Evolutionary conservation across 2,329 filamentous ascomycete species (phyloP), one percentile per base, ranked within the genome.

Genomic region (Fusarium piperis): DNA sequence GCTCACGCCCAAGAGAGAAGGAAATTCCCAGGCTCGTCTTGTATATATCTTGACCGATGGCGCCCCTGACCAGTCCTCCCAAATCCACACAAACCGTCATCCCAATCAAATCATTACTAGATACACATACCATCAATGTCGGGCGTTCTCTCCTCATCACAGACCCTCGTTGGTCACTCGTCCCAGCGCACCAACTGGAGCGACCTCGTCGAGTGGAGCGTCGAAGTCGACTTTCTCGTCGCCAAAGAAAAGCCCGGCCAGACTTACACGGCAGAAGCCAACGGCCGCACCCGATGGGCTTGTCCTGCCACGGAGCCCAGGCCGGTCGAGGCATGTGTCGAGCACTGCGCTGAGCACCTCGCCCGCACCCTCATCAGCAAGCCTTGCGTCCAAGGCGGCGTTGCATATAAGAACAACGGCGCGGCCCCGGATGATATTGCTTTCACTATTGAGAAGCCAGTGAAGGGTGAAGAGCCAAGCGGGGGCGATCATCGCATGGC

Each of bases 221-320:
- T 77, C 55, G 71, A 74, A 26, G 46, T 77, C 53, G 74, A 77
- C 18, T 75, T 76, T 35, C 61, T 77, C 30, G 74, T 77, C 15
- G 74, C 74, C 58, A 67, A 73, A 18, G 59, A 70, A 30, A 64
- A 59, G 33, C 20, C 39, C 3, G 66, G 44, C 6, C 5, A 39
- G 20, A 18, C 36, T 16, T 68, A 72, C 59, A n/a, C 41, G 4
- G 28, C 51, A 8, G 51, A 20, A 18, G 23, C 35, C 0, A 3
- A 32, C 12, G 57, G 44, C 11, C 38, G 58, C 6, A 13, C 23
- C 13, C 67, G 67, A 8, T 77, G 74, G 75, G 48, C 55, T 3
- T 77, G 75, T 36, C 76, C 71, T 6, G 53, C 55, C 16, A 10
- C 66, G 12, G 62, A 53, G 9, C 13, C n/a, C 20, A 61, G 71